Conservation (phyloP, 2,329 filamentous ascomycete genomes). For the Immersiporthe knoxdaviesiana region DNA sequence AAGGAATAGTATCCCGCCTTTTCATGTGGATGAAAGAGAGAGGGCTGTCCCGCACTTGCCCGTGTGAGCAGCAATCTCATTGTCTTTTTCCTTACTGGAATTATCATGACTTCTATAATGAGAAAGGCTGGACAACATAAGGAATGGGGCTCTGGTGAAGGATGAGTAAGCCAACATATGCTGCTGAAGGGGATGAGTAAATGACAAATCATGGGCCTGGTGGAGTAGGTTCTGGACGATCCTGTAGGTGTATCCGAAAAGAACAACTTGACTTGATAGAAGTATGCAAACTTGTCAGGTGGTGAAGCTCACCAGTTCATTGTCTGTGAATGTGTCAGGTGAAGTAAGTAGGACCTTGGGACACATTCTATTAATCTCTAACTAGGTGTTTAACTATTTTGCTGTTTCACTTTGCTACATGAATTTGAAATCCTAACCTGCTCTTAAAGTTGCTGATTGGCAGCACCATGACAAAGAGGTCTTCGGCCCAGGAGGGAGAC, state of each 20-base stretch:
- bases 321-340: background rate
- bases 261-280: background rate
- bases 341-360: too few relatives aligned
- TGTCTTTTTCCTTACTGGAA: background rate
- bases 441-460: background rate
- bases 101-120: background rate
- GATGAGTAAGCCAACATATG: conserved; percentile 3
- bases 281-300: background rate
- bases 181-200: background rate
- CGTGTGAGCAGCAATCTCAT: background rate
- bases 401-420: background rate
- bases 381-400: background rate
- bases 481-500: background rate
- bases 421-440: background rate
- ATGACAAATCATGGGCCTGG: background rate
- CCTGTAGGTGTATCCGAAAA: background rate
- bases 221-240: background rate
- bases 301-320: too few relatives aligned
- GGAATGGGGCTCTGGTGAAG: background rate
- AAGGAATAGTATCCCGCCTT: background rate
- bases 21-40: background rate
- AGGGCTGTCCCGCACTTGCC: background rate
- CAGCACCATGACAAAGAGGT: background rate
- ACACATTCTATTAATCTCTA: background rate
- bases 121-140: background rate